Conservation (phyloP, 345 rosid genomes). For the Anacardium occidentale region DNA sequence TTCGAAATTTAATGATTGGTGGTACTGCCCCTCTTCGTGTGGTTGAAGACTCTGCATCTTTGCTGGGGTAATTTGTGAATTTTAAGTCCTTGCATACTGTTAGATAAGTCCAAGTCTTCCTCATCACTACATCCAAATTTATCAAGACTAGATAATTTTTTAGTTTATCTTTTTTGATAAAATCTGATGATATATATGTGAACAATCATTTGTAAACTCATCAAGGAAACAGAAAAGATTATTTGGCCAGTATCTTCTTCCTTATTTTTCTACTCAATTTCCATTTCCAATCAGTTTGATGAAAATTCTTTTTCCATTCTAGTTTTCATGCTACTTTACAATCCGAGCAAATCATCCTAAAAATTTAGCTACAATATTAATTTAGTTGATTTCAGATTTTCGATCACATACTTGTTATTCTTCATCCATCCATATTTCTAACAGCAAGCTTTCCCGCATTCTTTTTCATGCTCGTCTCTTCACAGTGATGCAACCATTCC, state of each 20-base stretch:
- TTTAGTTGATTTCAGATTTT: not conserved
- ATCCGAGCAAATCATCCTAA: no score
- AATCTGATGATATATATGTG: no score
- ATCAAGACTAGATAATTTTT: no score
- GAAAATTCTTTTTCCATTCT: not conserved
- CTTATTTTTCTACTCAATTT: no score
- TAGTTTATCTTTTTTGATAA: no score
- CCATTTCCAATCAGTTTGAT: not conserved
- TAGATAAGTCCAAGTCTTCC: no score
- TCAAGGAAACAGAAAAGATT: no score
- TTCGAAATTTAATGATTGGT: conserved; percentile 32
- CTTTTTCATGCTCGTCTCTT: not conserved
- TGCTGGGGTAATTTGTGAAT: conserved; percentile 32
- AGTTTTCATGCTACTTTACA: not conserved
- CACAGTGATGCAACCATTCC: conserved; percentile 66
- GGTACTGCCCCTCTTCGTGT: conserved; percentile 40
- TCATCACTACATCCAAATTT: no score
- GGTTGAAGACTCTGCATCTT: conserved; percentile 29
- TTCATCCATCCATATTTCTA: not conserved
- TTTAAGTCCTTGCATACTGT: not conserved
- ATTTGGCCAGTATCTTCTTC: no score
- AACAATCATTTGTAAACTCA: no score
- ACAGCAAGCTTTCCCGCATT: not conserved
- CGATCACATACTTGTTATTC: not conserved
- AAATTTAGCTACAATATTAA: not conserved